Evolutionary conservation across 1,139 yeast species (phyloP), one percentile per base, ranked within the genome.

Genomic region (Scheffersomyces stambukii): DNA sequence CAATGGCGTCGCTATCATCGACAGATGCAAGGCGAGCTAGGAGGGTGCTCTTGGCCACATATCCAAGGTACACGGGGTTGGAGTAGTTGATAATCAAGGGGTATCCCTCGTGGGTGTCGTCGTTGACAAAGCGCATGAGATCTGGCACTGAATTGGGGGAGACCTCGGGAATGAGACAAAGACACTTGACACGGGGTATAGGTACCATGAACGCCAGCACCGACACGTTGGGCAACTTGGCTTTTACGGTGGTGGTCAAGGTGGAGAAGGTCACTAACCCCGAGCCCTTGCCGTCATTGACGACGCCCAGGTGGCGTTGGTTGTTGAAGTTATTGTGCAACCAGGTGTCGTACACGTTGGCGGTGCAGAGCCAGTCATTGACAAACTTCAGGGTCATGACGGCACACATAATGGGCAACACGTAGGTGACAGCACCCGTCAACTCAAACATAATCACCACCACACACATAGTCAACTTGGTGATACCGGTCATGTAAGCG

Each of bases 391-490:
- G 64, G 6, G 67, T 58, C 62, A 74, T 68, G 3, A 75, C 80
- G 1, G 76, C 68, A 20, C 71, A 52, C 81, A 75, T 75, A 24
- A 75, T 70, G 1, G 81, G 81, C 27, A 75, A 56, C 6, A 75
- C 76, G 38, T 75, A 75, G 0, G 76, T 62, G 13, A 75, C 62
- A 0, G 81, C 81, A 10, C 81, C 81, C 0, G 81, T 73, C 19
- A 74, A 46, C 48, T 75, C 81, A 43, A 74, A 74, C 25, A 73
- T 57, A 22, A 75, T 66, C 12, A 75, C 77, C 22, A 75, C 80
- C 11, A 73, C 77, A 17, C 74, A 62, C 58, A 75, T 66, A 19
- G 75, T 71, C 38, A 75, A 57, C 40, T 74, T 75, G 11, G 81
- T 74, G 16, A 73, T 62, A 2, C 79, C 78, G 0, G 79, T 62